phyloP scores from a whole-genome alignment of 495 filamentous ascomycete species.

The Rusavskia elegans region DNA sequence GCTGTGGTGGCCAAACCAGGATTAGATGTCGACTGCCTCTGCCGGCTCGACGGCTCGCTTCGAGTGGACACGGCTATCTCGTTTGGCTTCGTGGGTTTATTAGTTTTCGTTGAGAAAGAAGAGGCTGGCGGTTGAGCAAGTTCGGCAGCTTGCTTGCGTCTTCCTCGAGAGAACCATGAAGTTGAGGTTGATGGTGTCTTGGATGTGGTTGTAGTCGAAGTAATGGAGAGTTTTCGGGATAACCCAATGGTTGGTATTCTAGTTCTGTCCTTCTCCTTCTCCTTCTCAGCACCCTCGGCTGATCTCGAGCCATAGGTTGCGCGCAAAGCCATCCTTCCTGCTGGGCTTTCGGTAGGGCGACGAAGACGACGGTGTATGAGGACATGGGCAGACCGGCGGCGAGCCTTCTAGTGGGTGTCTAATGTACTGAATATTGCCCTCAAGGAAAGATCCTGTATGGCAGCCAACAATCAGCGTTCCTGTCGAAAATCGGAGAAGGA shows the following conservation, averaged over 20 bases:
- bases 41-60: neutral
- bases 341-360: slow-evolving; percentile 6
- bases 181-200: slow-evolving; percentile 8
- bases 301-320: slow-evolving; percentile 13
- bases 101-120: neutral
- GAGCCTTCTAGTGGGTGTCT: too few relatives aligned
- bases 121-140: neutral
- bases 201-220: slow-evolving; percentile 5
- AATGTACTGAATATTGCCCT: neutral
- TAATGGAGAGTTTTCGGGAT: slow-evolving; percentile 9
- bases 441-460: neutral
- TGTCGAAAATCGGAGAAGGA: too few relatives aligned
- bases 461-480: too few relatives aligned
- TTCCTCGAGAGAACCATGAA: slow-evolving; percentile 12
- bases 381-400: slow-evolving; percentile 6
- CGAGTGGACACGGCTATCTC: neutral
- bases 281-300: slow-evolving; percentile 10
- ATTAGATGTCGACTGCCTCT: neutral
- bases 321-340: slow-evolving; percentile 13
- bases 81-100: neutral
- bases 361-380: slow-evolving; percentile 1
- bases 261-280: slow-evolving; percentile 10
- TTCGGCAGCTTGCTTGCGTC: slow-evolving; percentile 3
- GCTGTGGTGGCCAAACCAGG: neutral
- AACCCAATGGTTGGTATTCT: slow-evolving; percentile 2